Evolutionary conservation across 345 rosid species (phyloP).

Genomic region (Ceriops decandra): DNA sequence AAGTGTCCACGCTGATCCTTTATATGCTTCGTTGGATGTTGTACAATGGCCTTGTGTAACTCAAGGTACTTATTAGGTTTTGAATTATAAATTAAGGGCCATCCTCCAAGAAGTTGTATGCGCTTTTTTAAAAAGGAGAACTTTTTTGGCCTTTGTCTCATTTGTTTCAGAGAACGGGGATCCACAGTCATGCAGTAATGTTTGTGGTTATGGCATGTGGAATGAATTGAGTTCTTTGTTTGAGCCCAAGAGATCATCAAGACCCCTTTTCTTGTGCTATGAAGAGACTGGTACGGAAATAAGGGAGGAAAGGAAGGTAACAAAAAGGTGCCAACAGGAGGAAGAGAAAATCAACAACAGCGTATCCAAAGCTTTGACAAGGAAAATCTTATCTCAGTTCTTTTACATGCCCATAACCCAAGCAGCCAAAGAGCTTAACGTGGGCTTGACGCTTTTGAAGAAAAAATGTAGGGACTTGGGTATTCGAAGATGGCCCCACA

Average conservation of each 20-base stretch:
- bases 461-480: constrained; percentile 66
- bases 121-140: no score
- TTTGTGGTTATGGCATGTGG: constrained; percentile 26
- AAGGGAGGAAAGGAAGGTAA: constrained; percentile 7
- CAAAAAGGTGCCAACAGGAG: constrained; percentile 13
- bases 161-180: constrained; percentile 2
- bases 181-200: neutral
- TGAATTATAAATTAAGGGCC: neutral
- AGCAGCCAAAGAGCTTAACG: constrained; percentile 60
- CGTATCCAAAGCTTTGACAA: constrained; percentile 26
- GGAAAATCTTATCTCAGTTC: constrained; percentile 34
- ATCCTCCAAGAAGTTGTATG: neutral
- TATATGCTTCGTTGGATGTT: constrained; percentile 20
- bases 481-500: constrained; percentile 61
- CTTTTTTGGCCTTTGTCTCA: neutral
- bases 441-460: constrained; percentile 61
- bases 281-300: neutral
- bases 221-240: constrained; percentile 24
- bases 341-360: neutral
- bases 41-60: constrained; percentile 12
- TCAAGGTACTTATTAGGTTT: constrained; percentile 21
- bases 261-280: neutral
- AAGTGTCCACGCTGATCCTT: constrained; percentile 2
- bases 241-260: constrained; percentile 10
- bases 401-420: constrained; percentile 60